Percentiles rank a stretch among this genome's conserved stretches.
Evolutionary conservation across 192 early-diverging fungal species (phyloP).

Genomic region (Tieghemiomyces parasiticus): DNA sequence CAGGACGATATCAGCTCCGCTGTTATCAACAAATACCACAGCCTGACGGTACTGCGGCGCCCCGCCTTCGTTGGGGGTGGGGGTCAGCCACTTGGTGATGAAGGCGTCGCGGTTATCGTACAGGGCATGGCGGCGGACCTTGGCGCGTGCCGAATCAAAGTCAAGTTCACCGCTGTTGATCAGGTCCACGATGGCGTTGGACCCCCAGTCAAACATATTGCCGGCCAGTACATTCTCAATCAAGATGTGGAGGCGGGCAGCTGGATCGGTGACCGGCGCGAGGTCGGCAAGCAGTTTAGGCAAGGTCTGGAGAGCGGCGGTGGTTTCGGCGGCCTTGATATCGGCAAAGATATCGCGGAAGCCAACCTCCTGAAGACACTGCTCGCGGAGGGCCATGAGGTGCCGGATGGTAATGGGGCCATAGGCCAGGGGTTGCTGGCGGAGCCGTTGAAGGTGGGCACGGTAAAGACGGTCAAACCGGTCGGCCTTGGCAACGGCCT

Average conservation of each 20-base stretch:
- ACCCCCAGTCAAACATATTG: conserved; percentile 82
- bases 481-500: conserved; percentile 11
- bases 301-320: conserved; percentile 37
- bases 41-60: conserved; percentile 29
- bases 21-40: conserved; percentile 74
- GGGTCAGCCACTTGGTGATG: conserved; percentile 18
- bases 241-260: conserved; percentile 24
- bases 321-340: conserved; percentile 54
- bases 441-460: conserved; percentile 41
- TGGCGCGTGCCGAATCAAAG: conserved; percentile 32
- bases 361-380: conserved; percentile 68
- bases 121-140: conserved; percentile 20
- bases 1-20: conserved; percentile 63
- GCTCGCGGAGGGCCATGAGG: conserved; percentile 60
- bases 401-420: conserved; percentile 54
- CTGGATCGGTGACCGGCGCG: conserved; percentile 26
- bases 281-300: conserved; percentile 24
- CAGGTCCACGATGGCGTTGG: conserved; percentile 38
- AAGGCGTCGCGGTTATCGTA: conserved; percentile 33
- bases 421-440: conserved; percentile 55
- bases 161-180: conserved; percentile 39
- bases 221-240: conserved; percentile 58
- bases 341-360: conserved; percentile 58
- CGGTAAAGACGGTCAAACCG: conserved; percentile 52
- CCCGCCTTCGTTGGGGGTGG: neutral